Evolutionary conservation across 2,329 filamentous ascomycete genomes (phyloP), one percentile per base, ranked within the genome.

Genomic region (Elsinoe batatas): DNA sequence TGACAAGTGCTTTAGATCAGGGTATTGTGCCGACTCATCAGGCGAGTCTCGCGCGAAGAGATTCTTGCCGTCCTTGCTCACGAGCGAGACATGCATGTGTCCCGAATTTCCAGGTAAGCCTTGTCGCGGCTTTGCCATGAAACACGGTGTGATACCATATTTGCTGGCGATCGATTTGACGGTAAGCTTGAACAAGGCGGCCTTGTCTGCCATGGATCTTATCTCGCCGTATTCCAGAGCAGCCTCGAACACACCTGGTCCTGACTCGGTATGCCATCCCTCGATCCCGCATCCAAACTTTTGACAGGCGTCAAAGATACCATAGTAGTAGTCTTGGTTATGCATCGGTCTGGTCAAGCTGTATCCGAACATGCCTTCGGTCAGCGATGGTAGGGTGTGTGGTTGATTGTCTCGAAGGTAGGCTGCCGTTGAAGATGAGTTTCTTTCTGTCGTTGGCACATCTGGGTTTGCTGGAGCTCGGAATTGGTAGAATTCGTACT

Each of bases 401-500:
- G 86, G 82, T 0, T 87, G 79, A 68, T 94, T 89, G 5, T 84
- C 74, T 64, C 81, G 78, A 36, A 94, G 79, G 69, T 87, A 95
- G 6, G 78, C 73, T 20, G 88, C 87, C 1, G 88, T 87, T 0
- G 86, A 83, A 30, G 84, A 82, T 7, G 79, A 79, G 60, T 82
- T 83, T 57, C 77, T 74, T 66, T 83, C 77, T 70, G 36, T 74
- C 65, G 18, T 70, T 64, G 15, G 73, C 61, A 54, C 68, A 65
- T 20, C 58, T 64, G 70, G 63, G 42, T 69, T 67, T 53, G 68
- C 59, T 8, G 90, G 90, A 3, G 81, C 81, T 64, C 83, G 80
- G 72, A 95, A 96, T 65, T 93, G 88, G 75, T 85, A 95, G 78
- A 96, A 96, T 65, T 96, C 91, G 74, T 93, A 95, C 69, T 95